phyloP scores from a whole-genome alignment of 2,329 filamentous ascomycete species.

The Colletotrichum lentis region DNA sequence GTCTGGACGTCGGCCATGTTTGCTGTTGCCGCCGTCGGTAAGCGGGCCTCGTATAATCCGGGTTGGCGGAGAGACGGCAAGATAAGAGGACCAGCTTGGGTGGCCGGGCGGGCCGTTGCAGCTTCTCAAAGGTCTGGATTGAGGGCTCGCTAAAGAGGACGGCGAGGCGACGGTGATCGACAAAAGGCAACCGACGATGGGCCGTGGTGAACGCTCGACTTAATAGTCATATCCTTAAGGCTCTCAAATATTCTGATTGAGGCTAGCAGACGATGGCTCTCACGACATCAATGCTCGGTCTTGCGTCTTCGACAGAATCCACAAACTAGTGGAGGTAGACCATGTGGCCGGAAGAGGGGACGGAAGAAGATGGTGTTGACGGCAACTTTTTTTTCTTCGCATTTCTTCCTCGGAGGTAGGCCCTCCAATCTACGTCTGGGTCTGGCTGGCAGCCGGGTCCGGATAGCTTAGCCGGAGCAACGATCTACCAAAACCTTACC shows the following conservation, averaged over 20 bases:
- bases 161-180: slow-evolving; percentile 17
- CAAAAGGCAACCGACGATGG: neutral
- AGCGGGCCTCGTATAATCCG: neutral
- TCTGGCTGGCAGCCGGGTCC: slow-evolving; percentile 22
- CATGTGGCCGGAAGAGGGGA: slow-evolving; percentile 34
- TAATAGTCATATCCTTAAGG: slow-evolving; percentile 31
- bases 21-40: slow-evolving; percentile 38
- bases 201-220: slow-evolving; percentile 24
- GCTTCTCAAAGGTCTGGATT: neutral
- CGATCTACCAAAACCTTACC: slow-evolving; percentile 23
- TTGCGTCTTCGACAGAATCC: slow-evolving; percentile 36
- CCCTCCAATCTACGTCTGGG: neutral
- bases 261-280: slow-evolving; percentile 35
- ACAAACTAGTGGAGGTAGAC: slow-evolving; percentile 37
- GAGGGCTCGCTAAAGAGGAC: slow-evolving; percentile 1
- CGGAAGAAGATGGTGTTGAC: slow-evolving; percentile 33
- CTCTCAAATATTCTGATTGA: slow-evolving; percentile 23
- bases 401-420: slow-evolving; percentile 3
- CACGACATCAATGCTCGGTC: slow-evolving; percentile 36
- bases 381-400: slow-evolving; percentile 3
- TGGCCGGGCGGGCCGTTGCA: slow-evolving; percentile 9
- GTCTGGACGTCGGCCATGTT: slow-evolving; percentile 44
- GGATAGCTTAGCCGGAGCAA: slow-evolving; percentile 24
- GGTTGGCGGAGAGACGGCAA: neutral
- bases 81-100: slow-evolving; percentile 7